Evolutionary conservation across 305 asterid species (phyloP), one percentile per base, ranked within the genome.

Genomic region (Rubia balearica): DNA sequence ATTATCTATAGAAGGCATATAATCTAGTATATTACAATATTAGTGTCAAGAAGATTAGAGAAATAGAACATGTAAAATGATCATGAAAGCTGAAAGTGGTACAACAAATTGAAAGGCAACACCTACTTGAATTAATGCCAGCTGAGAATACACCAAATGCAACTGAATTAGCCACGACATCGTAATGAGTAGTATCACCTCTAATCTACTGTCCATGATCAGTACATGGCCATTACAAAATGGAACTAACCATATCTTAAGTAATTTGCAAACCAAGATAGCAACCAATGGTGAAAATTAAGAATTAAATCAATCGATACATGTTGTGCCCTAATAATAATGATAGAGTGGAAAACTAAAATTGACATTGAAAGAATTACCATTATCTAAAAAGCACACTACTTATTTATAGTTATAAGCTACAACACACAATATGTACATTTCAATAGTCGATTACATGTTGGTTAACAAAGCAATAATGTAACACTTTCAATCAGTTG

Each of bases 161-260:
- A 74, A 96, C 94, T 71, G 97, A 87, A 84, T 89, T 89, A 17
- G 89, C 94, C 78, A 93, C 97, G 6, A 95, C 91, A 88, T 93
- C 98, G 73, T 93, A 93, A 77, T 93, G 97, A 70, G 96, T 59
- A 38, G 98, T 89, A 75, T 90, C 98, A 10, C 98, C 98, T 85
- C 91, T 84, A 76, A 90, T 60, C 96, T 92, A 83, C 73, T 67
- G 69, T 74, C 56, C 79, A 67, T 19, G 42, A 61, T 73, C 65
- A 24, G 65, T 36, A 70, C 45, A 16, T 42, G 24, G 19, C 60
- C 59, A 57, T 13, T 14, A 49, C 56, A 49, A 30, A 56, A 59
- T 65, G 38, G 56, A 68, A 68, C 46, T 46, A 79, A n/a, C n/a
- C n/a, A n/a, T n/a, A 69, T 51, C 61, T 57, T 6, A 16, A 63